phyloP scores from a whole-genome alignment of 1,284 basidiomycete species.

The Vanrija pseudolonga region DNA sequence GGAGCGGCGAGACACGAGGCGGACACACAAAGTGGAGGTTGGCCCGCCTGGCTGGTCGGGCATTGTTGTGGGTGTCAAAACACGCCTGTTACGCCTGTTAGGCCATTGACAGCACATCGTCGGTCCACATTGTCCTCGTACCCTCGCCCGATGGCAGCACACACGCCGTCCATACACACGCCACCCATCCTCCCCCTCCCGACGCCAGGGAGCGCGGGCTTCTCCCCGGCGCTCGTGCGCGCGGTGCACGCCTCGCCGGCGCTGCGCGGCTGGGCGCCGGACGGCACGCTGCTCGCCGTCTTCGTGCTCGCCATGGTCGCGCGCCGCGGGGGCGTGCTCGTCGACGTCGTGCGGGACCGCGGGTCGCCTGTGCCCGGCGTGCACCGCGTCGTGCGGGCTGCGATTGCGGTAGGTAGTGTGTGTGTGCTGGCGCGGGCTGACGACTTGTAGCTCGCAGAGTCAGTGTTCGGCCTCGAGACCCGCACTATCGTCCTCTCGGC shows the following conservation, averaged over 20 bases:
- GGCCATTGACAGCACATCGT: too few relatives aligned
- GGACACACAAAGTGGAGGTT: too few relatives aligned
- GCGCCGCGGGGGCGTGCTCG: slow-evolving; percentile 31
- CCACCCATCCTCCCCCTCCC: slow-evolving; percentile 5
- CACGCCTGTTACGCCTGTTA: background rate
- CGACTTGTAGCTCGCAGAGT: slow-evolving; percentile 17
- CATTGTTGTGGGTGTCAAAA: background rate
- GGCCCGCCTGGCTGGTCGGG: too few relatives aligned
- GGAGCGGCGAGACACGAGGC: too few relatives aligned
- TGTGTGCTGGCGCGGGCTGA: background rate
- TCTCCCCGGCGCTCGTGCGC: slow-evolving; percentile 4
- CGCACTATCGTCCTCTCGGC: slow-evolving; percentile 13
- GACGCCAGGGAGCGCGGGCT: slow-evolving; percentile 5
- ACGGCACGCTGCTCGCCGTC: slow-evolving; percentile 30
- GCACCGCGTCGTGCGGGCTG: background rate
- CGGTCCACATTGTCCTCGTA: too few relatives aligned
- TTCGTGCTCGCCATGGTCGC: slow-evolving; percentile 33
- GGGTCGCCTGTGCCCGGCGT: background rate
- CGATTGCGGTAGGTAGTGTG: background rate
- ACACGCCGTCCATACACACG: background rate
- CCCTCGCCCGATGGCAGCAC: background rate
- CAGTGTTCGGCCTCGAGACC: slow-evolving; percentile 28
- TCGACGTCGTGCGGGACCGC: slow-evolving; percentile 22
- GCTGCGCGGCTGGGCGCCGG: slow-evolving; percentile 25
- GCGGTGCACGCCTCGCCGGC: slow-evolving; percentile 1